Evolutionary conservation across 352 stramenopile species (phyloP), one percentile per base, ranked within the genome.

Genomic region (Globisporangium cylindrosporum): DNA sequence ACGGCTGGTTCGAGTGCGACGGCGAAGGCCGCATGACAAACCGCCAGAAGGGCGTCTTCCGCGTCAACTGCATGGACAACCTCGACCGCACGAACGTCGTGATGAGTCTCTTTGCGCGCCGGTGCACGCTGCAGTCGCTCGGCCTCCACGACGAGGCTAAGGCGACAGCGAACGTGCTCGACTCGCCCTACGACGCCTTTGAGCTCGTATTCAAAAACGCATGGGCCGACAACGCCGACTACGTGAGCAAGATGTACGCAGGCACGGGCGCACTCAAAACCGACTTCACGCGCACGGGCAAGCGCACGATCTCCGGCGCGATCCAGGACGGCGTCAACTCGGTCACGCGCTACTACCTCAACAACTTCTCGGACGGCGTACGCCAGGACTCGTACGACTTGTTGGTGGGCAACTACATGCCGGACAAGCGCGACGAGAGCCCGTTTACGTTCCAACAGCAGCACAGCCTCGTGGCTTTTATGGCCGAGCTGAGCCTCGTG

Each of bases 21-120:
- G 64, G 69, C 32, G 80, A 88, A 65, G 82, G 82, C 20, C 80
- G 79, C 24, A 59, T 89, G 22, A 34, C 85, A 12, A 84, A 77
- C 38, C 82, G 81, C 36, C 97, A 99, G 78, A 86, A 84, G 34
- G 93, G 92, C 53, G 89, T 99, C n/a, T 90, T 99, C 58, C 88
- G 97, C 53, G 97, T 97, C 49, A 99, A 99, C 82, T 99, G 97
- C 80, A 98, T 99, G 92, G 97, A 99, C 84, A 98, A 97, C 75
- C 78, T 99, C 12, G 97, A 99, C 83, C 86, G 97, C 38, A 99
- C 96, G 10, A 99, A n/a, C n/a, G n/a, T n/a, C n/a, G n/a, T n/a
- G n/a, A n/a, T n/a, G n/a, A n/a, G n/a, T n/a, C n/a, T n/a, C n/a
- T n/a, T n/a, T n/a, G n/a, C n/a, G n/a, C n/a, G n/a, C n/a, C n/a